phyloP scores from a whole-genome alignment of 192 early-diverging fungal genomes.

The Coemansia sp. region DNA sequence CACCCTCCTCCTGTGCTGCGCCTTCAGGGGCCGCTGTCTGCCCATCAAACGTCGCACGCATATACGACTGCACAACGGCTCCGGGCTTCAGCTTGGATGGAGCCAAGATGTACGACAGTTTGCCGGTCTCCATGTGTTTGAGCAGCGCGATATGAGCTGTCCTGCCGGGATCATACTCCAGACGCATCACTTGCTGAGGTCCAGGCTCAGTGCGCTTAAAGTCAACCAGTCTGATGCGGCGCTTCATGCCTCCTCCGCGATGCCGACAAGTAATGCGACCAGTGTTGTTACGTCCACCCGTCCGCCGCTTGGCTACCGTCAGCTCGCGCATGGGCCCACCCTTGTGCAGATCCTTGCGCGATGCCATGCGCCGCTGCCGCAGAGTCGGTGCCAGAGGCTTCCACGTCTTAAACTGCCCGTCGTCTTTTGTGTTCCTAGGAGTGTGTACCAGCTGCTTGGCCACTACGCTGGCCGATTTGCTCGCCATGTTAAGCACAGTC shows the following conservation, averaged over 20 bases:
- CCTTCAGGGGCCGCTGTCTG: conserved; percentile 1
- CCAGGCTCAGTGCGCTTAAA: conserved; percentile 77
- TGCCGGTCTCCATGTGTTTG: conserved; percentile 72
- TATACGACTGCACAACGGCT: conserved; percentile 66
- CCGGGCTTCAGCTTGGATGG: conserved; percentile 76
- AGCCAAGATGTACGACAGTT: conserved; percentile 85
- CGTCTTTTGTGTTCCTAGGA: conserved; percentile 47
- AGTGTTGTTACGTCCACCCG: conserved; percentile 86
- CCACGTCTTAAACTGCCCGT: conserved; percentile 89
- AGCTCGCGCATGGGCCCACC: conserved; percentile 79
- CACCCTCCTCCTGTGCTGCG: conserved; percentile 9
- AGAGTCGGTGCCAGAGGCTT: conserved; percentile 86
- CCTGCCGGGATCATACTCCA: conserved; percentile 95
- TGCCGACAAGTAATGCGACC: conserved; percentile 90
- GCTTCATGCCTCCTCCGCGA: conserved; percentile 91
- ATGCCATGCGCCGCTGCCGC: conserved; percentile 79
- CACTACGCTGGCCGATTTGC: background rate
- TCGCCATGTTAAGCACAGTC: conserved; percentile 5
- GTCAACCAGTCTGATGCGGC: conserved; percentile 83
- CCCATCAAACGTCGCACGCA: conserved; percentile 14
- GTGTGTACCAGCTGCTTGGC: conserved; percentile 21
- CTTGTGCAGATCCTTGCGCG: conserved; percentile 86
- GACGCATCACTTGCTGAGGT: conserved; percentile 78
- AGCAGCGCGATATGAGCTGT: conserved; percentile 86
- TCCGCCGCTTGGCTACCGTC: conserved; percentile 78